Base-by-base conservation (phyloP, 2,329 filamentous ascomycete genomes). In the Epichloe brachyelytri region DNA sequence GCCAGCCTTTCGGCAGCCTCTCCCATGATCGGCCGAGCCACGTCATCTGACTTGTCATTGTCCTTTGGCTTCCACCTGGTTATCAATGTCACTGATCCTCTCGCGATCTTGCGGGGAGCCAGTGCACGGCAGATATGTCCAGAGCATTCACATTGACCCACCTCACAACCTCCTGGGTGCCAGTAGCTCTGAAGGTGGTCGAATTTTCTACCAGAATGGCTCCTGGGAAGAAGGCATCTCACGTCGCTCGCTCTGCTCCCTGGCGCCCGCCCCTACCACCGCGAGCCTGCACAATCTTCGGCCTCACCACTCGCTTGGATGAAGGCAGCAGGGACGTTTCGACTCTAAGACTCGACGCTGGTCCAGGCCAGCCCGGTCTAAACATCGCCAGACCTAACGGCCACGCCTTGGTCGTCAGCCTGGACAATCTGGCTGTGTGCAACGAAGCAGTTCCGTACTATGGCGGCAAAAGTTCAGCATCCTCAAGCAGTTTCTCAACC, bases 191-290 rank as follows among this genome's bases (percentile, higher is more conserved):
- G 6, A 33, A 20, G 7, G 8, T 44, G 43, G 20, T 22, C 46
- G 46, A n/a, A 34, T 34, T 19, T 49, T 49, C 46, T 49, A 49
- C 37, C 37, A 49, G 20, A 43, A 49, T 17, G 37, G 46, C 15
- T 33, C 46, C 8, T 7, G 3, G 6, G 14, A 22, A 38, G 37
- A 22, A 38, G 46, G 19, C 8, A 30, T 41, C 10, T 14, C 17
- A 17, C 0, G 33, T 26, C 26, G 26, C 26, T 26, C 26, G 26
- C 26, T 30, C 37, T 17, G 19, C 37, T 30, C n/a, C 3, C 12
- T 19, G 7, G 15, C 0, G 2, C 20, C 7, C 12, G 20, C 33
- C 20, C 45, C 11, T n/a, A 38, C 20, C 30, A 30, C 22, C 37
- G 46, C 34, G 17, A 12, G 12, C 46, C 37, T 14, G 37, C 5